Conservation (phyloP, 352 stramenopile genomes). For the Globisporangium parvum region DNA sequence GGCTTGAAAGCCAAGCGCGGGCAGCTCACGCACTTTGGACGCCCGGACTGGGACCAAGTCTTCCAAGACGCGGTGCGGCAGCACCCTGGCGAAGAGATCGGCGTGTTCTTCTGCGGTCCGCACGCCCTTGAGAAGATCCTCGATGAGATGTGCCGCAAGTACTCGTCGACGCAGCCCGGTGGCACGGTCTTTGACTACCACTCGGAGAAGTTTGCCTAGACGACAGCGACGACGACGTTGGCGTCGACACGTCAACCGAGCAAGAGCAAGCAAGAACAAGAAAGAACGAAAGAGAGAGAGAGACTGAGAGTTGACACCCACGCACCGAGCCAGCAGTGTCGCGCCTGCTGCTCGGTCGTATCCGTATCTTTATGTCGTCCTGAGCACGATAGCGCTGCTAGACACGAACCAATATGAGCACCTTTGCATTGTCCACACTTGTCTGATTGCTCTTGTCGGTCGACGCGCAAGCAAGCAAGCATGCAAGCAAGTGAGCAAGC, state of each 20-base stretch:
- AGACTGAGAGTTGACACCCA: not conserved
- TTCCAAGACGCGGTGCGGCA: slow-evolving; percentile 43
- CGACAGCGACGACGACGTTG: not conserved
- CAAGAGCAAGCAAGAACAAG: not conserved
- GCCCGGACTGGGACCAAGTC: slow-evolving; percentile 80
- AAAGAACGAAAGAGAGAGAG: slow-evolving; percentile 2
- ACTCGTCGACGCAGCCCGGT: slow-evolving; percentile 41
- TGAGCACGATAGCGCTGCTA: not conserved
- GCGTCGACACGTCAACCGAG: not conserved
- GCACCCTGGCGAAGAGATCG: slow-evolving; percentile 65
- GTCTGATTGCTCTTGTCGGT: no score
- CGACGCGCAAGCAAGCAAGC: no score
- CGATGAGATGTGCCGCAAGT: slow-evolving; percentile 58
- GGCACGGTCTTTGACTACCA: slow-evolving; percentile 80
- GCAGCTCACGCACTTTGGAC: slow-evolving; percentile 79
- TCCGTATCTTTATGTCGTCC: not conserved
- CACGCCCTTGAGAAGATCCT: slow-evolving; percentile 75
- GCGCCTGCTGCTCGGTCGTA: not conserved
- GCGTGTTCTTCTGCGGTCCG: slow-evolving; percentile 86
- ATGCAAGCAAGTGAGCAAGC: no score
- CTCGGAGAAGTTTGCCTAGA: slow-evolving; percentile 79
- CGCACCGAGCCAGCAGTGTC: not conserved
- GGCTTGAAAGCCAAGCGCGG: slow-evolving; percentile 56
- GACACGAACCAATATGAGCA: not conserved
- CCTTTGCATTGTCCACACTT: not conserved